Evolutionary conservation across 2,329 filamentous ascomycete species (phyloP), one percentile per base, ranked within the genome.

Genomic region (Xylaria sp.): DNA sequence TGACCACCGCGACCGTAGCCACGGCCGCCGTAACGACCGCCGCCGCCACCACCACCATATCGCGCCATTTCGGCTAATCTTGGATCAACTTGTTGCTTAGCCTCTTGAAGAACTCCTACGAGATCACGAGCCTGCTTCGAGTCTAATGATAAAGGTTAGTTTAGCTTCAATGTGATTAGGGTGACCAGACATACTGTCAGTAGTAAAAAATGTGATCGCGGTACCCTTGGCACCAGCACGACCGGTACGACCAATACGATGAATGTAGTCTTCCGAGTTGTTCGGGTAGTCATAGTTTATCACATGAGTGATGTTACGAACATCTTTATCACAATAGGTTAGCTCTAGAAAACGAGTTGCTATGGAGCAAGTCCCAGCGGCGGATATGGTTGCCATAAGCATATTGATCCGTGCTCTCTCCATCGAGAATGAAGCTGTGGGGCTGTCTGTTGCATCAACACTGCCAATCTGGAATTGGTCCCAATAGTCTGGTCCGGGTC

Each of bases 221-320:
- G 94, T 98, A 85, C 96, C 96, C 74, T 91, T 93, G 78, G 92
- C 91, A 85, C 96, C 96, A 80, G 96, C 95, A 87, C 95, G 93
- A 77, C 96, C 95, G 77, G 96, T 98, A 85, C 96, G 92, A 78
- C 96, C 96, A 82, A 95, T 96, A 82, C 96, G 92, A 81, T 97
- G 96, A 76, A 98, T 97, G 79, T 98, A 98, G 80, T 98, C 95
- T 86, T 99, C 96, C 78, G 96, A 90, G 84, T 98, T 98, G 87
- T 98, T 98, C 82, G 95, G 95, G 84, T 98, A 98, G 83, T 98
- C 96, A 93, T 98, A 97, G 90, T 98, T 98, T 86, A 99, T 89
- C 85, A 99, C 96, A 86, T 99, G 96, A 85, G 96, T 98, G 87
- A 99, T 99, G 89, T 99, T 97, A 86, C 94, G 95, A 87, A 99